phyloP scores from a whole-genome alignment of 176 grass and related monocot species.

The Oryza rufipogon region DNA sequence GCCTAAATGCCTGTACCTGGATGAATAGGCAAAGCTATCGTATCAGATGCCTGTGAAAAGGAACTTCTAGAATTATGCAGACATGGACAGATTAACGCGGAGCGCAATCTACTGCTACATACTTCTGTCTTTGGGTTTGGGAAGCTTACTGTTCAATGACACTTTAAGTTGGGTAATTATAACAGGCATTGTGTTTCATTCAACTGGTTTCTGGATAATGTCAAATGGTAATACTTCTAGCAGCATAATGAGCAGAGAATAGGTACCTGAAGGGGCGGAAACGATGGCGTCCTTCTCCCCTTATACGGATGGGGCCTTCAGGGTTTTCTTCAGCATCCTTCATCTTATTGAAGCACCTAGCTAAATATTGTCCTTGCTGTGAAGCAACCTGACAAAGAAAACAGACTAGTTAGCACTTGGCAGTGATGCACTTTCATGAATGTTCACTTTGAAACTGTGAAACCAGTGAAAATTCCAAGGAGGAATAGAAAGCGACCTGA shows the following conservation, averaged over 20 bases:
- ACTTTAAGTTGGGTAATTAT: neutral
- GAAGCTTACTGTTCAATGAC: neutral
- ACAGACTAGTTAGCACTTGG: conserved; percentile 9
- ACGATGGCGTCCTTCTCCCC: conserved; percentile 78
- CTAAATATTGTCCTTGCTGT: conserved; percentile 94
- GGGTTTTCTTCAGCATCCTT: conserved; percentile 72
- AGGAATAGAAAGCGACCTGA: conserved; percentile 60
- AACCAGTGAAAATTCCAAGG: neutral
- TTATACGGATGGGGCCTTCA: conserved; percentile 87
- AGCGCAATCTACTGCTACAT: neutral
- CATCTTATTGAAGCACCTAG: conserved; percentile 93
- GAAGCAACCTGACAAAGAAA: conserved; percentile 74
- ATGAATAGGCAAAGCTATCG: conserved; percentile 28
- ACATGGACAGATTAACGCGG: neutral
- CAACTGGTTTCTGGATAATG: neutral
- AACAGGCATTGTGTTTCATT: conserved; percentile 5
- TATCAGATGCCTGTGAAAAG: conserved; percentile 29
- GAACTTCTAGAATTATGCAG: neutral
- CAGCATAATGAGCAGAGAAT: neutral
- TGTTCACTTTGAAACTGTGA: neutral
- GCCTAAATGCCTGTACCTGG: conserved; percentile 88
- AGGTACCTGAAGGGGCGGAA: conserved; percentile 87
- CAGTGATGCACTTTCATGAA: neutral
- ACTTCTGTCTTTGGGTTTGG: neutral
- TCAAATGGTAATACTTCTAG: neutral